Base-by-base conservation (phyloP, 352 stramenopile genomes). In the Pythium periplocum region DNA sequence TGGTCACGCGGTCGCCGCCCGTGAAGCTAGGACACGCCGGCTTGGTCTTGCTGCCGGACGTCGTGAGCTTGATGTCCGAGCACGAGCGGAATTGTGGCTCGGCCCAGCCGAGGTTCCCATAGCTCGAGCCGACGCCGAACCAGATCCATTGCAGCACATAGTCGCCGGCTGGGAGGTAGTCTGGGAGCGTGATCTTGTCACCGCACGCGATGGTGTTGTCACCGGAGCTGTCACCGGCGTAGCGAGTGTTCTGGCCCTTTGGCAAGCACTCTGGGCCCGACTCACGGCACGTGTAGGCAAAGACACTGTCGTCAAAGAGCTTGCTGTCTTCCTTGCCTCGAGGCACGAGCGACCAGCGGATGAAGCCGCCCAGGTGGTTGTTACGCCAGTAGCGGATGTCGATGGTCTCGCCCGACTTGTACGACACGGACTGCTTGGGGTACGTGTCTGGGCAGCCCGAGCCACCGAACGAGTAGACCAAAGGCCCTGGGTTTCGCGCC, bases 71-170 rank as follows among this genome's bases (percentile, higher is more conserved):
- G 37, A 82, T 79, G 10, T 82, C 69, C 0, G 72, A 69, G n/a
- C 69, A 82, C 17, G 69, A 79, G 4, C 69, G 68, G 51, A 73
- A 82, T 48, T 75, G 64, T 0, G 56, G 54, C 51, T 74, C 67
- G 8, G 68, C 56, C 69, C 66, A 79, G n/a, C 61, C 67, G 31
- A 79, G 58, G 50, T 79, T 75, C 17, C 72, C 69, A 40, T 64
- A 73, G 45, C 64, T 77, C 45, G 63, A 75, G 36, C 72, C 72
- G 17, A 62, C 69, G n/a, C 58, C 55, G 32, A 79, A 73, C 72
- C 72, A 82, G 10, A 65, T 63, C 72, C 72, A 82, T 53, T 82
- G 72, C 48, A 82, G 38, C 33, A 77, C 68, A 48, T 82, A 82
- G 64, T 82, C 72, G 3, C 72, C 72, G 31, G 66, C 59, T 6